Evolutionary conservation across 768 basidiomycete species (phyloP).

Genomic region (Serpula lacrymans): DNA sequence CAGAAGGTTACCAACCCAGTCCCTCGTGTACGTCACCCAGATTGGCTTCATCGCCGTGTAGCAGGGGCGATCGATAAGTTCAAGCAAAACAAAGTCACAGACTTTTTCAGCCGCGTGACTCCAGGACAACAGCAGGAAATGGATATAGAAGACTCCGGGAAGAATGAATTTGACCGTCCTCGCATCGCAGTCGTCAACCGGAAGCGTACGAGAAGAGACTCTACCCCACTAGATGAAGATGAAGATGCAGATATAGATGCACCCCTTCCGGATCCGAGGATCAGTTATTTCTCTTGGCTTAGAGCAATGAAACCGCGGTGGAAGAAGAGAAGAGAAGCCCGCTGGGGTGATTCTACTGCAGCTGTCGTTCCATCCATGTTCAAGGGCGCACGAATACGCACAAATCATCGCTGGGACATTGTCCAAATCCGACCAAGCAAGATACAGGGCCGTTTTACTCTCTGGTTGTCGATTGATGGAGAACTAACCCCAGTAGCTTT

Average conservation of each 20-base stretch:
- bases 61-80: slow-evolving; percentile 92
- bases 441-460: slow-evolving; percentile 73
- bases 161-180: slow-evolving; percentile 20
- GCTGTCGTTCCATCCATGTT: slow-evolving; percentile 72
- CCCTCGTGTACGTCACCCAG: slow-evolving; percentile 92
- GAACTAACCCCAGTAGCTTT: slow-evolving; percentile 79
- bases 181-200: slow-evolving; percentile 55
- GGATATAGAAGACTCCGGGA: slow-evolving; percentile 65
- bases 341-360: slow-evolving; percentile 37
- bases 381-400: slow-evolving; percentile 51
- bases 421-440: slow-evolving; percentile 82
- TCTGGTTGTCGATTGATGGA: slow-evolving; percentile 85
- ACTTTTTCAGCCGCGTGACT: slow-evolving; percentile 64
- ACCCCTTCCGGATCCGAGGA: slow-evolving; percentile 59
- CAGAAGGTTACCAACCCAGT: slow-evolving; percentile 97
- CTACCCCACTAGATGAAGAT: slow-evolving; percentile 40
- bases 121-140: slow-evolving; percentile 10
- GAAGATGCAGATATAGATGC: slow-evolving; percentile 18
- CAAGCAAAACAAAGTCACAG: slow-evolving; percentile 95
- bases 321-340: slow-evolving; percentile 56
- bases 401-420: slow-evolving; percentile 83
- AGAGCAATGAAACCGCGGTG: slow-evolving; percentile 74
- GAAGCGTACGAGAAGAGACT: slow-evolving; percentile 39
- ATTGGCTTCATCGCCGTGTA: slow-evolving; percentile 93
- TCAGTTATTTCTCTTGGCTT: slow-evolving; percentile 75